Evolutionary conservation across 2,329 filamentous ascomycete species (phyloP), one percentile per base, ranked within the genome.

Genomic region (Penicillium sp.): DNA sequence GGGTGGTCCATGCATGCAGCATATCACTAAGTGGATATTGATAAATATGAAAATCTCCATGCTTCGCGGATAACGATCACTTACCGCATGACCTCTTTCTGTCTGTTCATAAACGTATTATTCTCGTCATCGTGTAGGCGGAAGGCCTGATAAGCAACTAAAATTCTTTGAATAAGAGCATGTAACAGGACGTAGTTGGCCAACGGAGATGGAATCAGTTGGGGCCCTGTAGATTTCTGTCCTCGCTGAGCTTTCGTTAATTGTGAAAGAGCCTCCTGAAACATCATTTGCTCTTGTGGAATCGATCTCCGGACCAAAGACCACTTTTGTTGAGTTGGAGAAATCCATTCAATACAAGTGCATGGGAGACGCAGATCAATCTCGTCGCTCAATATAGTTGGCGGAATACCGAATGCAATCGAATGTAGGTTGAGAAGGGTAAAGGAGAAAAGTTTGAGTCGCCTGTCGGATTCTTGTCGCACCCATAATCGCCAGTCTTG

Each of bases 141-240:
- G 29, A 60, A 59, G 8, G 53, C 58, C 30, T 46, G 43, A 10
- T 87, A 86, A 20, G 87, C 69, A 26, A 89, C 75, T 61, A 86
- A 87, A 9, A 89, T 84, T 52, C 88, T 85, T 60, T 89, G 87
- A 10, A 88, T 79, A n/a, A 90, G 65, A 2, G 84, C 85, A 60
- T 89, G 85, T 6, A 89, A 85, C 34, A 89, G 74, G 4, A 88
- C 79, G 57, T 89, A 88, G 60, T 86, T 86, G 18, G 3, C 85
- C 84, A 13, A 85, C 68, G 0, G 83, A 80, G 49, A 64, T 52
- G 54, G 61, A 33, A 54, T 55, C 26, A 13, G 53, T 40, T 51
- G 46, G 3, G 49, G 33, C 8, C 18, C 36, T n/a, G 42, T 7
- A 21, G 20, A 8, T 1, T 36, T 17, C 5, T 17, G 18, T 1